Conservation (phyloP, 2,329 filamentous ascomycete species). For the Trichoderma sp. region DNA sequence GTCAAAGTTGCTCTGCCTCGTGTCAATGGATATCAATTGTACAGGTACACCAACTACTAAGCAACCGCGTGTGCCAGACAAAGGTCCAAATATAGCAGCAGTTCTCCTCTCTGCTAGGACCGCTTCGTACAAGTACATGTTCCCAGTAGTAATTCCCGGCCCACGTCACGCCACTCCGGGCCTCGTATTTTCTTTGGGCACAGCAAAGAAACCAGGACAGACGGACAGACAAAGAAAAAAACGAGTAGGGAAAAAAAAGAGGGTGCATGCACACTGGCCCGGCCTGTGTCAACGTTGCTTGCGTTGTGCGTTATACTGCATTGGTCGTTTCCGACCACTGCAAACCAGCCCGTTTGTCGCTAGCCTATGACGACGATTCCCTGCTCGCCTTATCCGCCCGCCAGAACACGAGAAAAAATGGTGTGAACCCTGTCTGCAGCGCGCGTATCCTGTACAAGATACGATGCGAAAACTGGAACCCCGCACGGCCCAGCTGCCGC, state of each 20-base stretch:
- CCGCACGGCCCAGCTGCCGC: neutral
- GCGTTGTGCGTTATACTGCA: conserved; percentile 14
- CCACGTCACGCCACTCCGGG: conserved; percentile 15
- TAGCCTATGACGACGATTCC: conserved; percentile 8
- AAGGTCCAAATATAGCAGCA: neutral
- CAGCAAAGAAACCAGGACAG: neutral
- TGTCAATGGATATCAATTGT: neutral
- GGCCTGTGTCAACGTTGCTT: conserved; percentile 17
- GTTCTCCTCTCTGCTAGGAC: neutral
- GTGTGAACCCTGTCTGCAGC: neutral
- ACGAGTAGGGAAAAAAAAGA: neutral
- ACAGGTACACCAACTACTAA: neutral
- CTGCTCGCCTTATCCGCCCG: conserved; percentile 17
- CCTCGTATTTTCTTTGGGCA: conserved; percentile 7
- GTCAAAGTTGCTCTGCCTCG: neutral
- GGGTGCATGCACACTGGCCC: neutral
- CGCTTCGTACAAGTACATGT: neutral
- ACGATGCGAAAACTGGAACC: conserved; percentile 6
- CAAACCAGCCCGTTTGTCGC: neutral
- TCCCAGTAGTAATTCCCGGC: neutral
- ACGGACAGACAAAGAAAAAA: neutral
- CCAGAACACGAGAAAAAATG: conserved; percentile 20
- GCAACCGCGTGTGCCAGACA: neutral
- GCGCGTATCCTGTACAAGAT: conserved; percentile 19
- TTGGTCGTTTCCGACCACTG: conserved; percentile 7